Percentiles rank a stretch among this genome's conserved stretches.
phyloP scores from a whole-genome alignment of 2,329 filamentous ascomycete species.

The Fusarium sp. region DNA sequence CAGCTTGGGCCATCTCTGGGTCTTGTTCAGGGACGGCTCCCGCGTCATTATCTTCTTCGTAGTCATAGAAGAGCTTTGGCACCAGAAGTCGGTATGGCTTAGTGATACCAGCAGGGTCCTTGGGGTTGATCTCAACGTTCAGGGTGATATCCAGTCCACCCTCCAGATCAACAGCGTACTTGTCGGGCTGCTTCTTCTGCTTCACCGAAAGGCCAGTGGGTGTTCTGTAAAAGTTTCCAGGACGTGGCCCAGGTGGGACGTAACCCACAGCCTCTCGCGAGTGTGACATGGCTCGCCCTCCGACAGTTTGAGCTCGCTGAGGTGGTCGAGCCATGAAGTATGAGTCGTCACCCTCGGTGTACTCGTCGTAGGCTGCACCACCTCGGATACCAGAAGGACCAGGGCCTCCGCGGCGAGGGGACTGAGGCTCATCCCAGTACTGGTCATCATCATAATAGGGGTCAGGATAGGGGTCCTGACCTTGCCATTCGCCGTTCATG shows the following conservation, averaged over 20 bases:
- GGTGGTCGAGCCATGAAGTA: constrained; percentile 62
- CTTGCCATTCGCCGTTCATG: constrained; percentile 67
- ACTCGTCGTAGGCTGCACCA: constrained; percentile 62
- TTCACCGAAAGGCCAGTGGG: constrained; percentile 76
- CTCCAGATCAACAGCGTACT: constrained; percentile 77
- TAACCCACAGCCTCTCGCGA: constrained; percentile 44
- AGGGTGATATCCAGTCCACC: constrained; percentile 87
- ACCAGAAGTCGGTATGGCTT: constrained; percentile 88
- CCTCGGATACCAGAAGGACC: constrained; percentile 53
- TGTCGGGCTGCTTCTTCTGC: constrained; percentile 66
- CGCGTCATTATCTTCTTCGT: constrained; percentile 59
- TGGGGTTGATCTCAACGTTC: constrained; percentile 88
- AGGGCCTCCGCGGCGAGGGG: constrained; percentile 36
- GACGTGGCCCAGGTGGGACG: constrained; percentile 44
- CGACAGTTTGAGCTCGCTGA: constrained; percentile 49
- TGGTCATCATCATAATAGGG: constrained; percentile 47
- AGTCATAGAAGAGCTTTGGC: constrained; percentile 76
- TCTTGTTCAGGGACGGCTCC: constrained; percentile 51
- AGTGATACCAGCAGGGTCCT: constrained; percentile 89
- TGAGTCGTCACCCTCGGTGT: constrained; percentile 66
- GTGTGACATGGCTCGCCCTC: constrained; percentile 47
- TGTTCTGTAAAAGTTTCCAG: constrained; percentile 71
- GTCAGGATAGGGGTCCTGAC: constrained; percentile 50
- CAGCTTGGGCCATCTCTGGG: constrained; percentile 23
- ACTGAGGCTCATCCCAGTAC: constrained; percentile 41